These are phyloP conservation scores for Mycena albidolilacea DNA, from an alignment of 768 basidiomycete species.

Conservation along the genomic window DNA sequence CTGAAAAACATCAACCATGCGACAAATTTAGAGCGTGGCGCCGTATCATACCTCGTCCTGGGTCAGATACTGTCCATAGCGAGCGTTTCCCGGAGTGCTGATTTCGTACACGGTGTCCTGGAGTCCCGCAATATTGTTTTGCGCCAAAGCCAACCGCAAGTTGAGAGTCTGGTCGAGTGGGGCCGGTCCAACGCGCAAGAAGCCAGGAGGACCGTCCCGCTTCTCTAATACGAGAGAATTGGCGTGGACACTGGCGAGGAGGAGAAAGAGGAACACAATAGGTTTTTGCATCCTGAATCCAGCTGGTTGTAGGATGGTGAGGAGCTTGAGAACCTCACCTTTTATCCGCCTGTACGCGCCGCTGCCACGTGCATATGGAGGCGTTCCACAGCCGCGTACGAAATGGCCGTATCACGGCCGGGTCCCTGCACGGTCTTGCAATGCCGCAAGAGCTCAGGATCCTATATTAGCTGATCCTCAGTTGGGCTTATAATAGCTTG, in stretches of 20 bases:
- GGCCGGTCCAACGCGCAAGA: constrained; percentile 4
- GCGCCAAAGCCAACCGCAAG: constrained; percentile 10
- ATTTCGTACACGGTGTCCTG: constrained; percentile 21
- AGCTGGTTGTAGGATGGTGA: constrained; percentile 10
- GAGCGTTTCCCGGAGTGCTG: constrained; percentile 19
- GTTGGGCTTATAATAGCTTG: too few species aligned
- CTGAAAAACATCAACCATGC: constrained; percentile 11
- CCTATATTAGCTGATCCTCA: too few species aligned
- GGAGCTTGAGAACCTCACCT: constrained; percentile 9
- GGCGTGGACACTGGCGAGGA: constrained; percentile 10
- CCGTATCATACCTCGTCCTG: constrained; percentile 12
- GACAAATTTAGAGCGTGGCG: not conserved
- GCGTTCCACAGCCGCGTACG: constrained; percentile 8
- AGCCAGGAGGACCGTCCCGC: constrained; percentile 8
- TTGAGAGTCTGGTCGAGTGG: constrained; percentile 3
- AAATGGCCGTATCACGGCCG: not conserved
- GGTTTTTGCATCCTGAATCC: constrained; percentile 9
- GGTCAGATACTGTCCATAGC: constrained; percentile 23
- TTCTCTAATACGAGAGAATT: constrained; percentile 14
- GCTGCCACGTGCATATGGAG: not conserved
- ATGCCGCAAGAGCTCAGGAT: too few species aligned
- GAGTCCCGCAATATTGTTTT: constrained; percentile 16
- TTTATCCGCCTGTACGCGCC: constrained; percentile 4
- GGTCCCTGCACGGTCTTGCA: too few species aligned
- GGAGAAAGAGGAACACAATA: constrained; percentile 4